phyloP scores from a whole-genome alignment of 106 monocot genomes.

The Dendrobium huoshanense region DNA sequence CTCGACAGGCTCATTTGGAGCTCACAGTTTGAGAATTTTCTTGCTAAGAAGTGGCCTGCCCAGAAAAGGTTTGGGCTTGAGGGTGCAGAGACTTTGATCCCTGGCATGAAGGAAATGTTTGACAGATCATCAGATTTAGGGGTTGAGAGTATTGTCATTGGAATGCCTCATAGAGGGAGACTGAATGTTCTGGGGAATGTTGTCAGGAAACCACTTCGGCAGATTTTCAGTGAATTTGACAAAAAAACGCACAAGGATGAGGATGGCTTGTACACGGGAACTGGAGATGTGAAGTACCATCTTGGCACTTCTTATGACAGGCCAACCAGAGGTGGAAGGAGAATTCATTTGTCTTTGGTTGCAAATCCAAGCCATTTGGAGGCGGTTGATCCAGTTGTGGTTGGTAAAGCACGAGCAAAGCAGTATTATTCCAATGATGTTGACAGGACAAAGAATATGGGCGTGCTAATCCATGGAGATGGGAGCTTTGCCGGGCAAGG shows the following conservation, averaged over 20 bases:
- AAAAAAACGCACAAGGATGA: constrained; percentile 51
- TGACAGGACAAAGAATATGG: constrained; percentile 66
- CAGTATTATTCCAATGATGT: constrained; percentile 76
- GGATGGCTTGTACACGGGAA: constrained; percentile 82
- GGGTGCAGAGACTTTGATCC: constrained; percentile 84
- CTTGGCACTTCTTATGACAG: constrained; percentile 90
- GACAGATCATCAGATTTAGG: constrained; percentile 73
- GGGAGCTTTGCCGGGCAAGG: constrained; percentile 98
- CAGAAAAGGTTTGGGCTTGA: constrained; percentile 94
- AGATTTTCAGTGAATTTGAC: constrained; percentile 90
- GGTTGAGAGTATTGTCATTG: constrained; percentile 85
- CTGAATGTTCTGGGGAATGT: constrained; percentile 92
- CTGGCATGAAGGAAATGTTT: constrained; percentile 99
- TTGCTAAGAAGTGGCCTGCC: constrained; percentile 73
- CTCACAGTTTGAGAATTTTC: constrained; percentile 84
- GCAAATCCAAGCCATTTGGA: constrained; percentile 98
- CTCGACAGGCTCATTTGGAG: constrained; percentile 96
- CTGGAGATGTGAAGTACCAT: constrained; percentile 96
- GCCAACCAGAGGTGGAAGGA: constrained; percentile 77
- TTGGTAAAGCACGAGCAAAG: constrained; percentile 86
- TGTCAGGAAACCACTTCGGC: constrained; percentile 72
- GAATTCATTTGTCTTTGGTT: constrained; percentile 74
- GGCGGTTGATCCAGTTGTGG: constrained; percentile 86
- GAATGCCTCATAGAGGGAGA: constrained; percentile 91
- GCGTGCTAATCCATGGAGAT: constrained; percentile 84